Conservation (phyloP, 441 rosid genomes). For the Breynia disticha region DNA sequence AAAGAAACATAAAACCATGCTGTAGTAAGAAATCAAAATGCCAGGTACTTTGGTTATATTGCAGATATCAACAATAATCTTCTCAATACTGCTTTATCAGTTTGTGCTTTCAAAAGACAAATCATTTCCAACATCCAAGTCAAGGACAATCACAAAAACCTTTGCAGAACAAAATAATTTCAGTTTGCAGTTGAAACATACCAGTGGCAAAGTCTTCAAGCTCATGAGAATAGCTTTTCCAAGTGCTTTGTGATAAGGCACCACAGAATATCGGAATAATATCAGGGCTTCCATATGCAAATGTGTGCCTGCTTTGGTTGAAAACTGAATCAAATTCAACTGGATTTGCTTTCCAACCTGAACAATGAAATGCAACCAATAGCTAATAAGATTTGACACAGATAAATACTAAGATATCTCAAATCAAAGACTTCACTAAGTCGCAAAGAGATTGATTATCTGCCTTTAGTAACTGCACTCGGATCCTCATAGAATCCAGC, state of each 20-base stretch:
- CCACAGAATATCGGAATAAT: constrained; percentile 90
- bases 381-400: neutral
- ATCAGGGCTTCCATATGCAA: constrained; percentile 92
- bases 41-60: neutral
- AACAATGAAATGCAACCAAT: constrained; percentile 7
- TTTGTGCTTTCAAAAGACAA: neutral
- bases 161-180: constrained; percentile 6
- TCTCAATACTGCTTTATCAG: neutral
- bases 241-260: constrained; percentile 77
- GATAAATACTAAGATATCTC: too few relatives aligned
- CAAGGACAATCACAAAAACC: neutral
- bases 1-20: constrained; percentile 11
- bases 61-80: neutral
- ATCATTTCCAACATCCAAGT: neutral
- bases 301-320: constrained; percentile 74
- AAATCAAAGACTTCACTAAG: neutral
- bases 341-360: constrained; percentile 99
- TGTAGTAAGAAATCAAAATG: neutral
- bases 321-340: constrained; percentile 96
- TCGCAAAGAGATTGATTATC: neutral
- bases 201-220: constrained; percentile 98
- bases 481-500: constrained; percentile 99
- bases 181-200: constrained; percentile 19
- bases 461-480: constrained; percentile 95
- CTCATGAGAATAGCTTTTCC: constrained; percentile 82